These are phyloP conservation scores for Cutaneotrichosporon dermatis DNA, from an alignment of 1,284 basidiomycete genomes.

Conservation along the genomic window DNA sequence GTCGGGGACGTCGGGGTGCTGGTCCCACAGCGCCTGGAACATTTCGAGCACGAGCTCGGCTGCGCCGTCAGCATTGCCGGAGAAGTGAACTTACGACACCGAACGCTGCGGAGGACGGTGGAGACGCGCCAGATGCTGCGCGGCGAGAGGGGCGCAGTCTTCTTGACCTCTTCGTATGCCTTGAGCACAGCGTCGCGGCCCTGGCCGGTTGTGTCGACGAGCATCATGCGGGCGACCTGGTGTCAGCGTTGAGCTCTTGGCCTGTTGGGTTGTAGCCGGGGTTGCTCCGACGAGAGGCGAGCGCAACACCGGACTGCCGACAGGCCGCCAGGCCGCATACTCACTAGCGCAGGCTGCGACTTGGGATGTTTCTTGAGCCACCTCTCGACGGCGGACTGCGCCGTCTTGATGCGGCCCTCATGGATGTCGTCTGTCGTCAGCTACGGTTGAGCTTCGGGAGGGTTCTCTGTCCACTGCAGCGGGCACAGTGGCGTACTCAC, in stretches of 20 bases:
- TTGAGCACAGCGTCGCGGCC: conserved; percentile 19
- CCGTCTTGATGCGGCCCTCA: conserved; percentile 23
- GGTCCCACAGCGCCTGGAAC: conserved; percentile 28
- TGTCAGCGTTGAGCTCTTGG: neutral
- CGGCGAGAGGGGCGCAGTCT: conserved; percentile 25
- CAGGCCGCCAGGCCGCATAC: neutral
- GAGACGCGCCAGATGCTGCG: conserved; percentile 28
- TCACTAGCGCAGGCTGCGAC: conserved; percentile 40
- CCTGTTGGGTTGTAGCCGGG: no score
- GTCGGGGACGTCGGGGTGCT: conserved; percentile 23
- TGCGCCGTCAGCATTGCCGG: conserved; percentile 9
- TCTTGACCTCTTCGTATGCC: conserved; percentile 24
- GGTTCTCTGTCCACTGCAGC: neutral
- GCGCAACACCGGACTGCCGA: neutral
- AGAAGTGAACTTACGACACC: conserved; percentile 28
- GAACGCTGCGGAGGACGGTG: conserved; percentile 27
- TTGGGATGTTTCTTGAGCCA: conserved; percentile 40
- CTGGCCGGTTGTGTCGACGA: conserved; percentile 22
- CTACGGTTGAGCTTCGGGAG: neutral
- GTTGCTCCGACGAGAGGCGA: no score
- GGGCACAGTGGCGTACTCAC: conserved; percentile 18
- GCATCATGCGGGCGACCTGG: conserved; percentile 32
- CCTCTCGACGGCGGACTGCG: conserved; percentile 24
- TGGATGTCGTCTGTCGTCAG: conserved; percentile 33
- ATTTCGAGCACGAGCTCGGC: conserved; percentile 34